A percentile compares a stretch with the other conserved stretches of the same genome.
These are phyloP conservation scores for Herpetomonas samuelpessoai DNA, from an alignment of 208 protist species.

Conservation along the genomic window DNA sequence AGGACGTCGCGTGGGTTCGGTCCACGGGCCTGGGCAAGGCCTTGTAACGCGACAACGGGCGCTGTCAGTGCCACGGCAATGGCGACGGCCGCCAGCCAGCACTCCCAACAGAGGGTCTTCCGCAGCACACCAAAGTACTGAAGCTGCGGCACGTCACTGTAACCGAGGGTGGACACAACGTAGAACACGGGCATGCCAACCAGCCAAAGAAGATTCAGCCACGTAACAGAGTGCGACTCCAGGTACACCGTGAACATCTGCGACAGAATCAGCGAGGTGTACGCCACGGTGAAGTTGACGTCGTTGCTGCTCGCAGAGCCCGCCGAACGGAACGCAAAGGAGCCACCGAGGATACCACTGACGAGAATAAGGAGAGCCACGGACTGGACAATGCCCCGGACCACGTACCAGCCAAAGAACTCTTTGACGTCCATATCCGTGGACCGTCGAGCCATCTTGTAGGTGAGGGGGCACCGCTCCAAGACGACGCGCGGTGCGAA, in stretches of 20 bases:
- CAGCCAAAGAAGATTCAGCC: constrained; percentile 56
- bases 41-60: constrained; percentile 34
- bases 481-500: constrained; percentile 71
- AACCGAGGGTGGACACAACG: constrained; percentile 34
- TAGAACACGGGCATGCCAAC: constrained; percentile 75
- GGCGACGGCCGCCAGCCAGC: constrained; percentile 36
- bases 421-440: constrained; percentile 53
- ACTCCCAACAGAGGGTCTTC: constrained; percentile 28
- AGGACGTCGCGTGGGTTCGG: constrained; percentile 65
- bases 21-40: constrained; percentile 3
- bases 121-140: constrained; percentile 69
- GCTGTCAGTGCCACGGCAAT: constrained; percentile 41
- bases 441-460: constrained; percentile 58
- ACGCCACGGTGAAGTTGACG: constrained; percentile 77
- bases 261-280: constrained; percentile 83
- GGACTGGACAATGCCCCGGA: constrained; percentile 78
- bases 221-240: constrained; percentile 84
- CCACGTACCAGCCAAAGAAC: constrained; percentile 71
- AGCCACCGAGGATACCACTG: constrained; percentile 26
- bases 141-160: constrained; percentile 35
- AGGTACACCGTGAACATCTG: constrained; percentile 83
- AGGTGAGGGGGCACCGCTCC: constrained; percentile 65
- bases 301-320: constrained; percentile 58
- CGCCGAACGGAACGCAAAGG: constrained; percentile 26
- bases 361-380: constrained; percentile 57